Evolutionary conservation across 2,329 filamentous ascomycete species (phyloP).

Genomic region (Aspergillus texensis): DNA sequence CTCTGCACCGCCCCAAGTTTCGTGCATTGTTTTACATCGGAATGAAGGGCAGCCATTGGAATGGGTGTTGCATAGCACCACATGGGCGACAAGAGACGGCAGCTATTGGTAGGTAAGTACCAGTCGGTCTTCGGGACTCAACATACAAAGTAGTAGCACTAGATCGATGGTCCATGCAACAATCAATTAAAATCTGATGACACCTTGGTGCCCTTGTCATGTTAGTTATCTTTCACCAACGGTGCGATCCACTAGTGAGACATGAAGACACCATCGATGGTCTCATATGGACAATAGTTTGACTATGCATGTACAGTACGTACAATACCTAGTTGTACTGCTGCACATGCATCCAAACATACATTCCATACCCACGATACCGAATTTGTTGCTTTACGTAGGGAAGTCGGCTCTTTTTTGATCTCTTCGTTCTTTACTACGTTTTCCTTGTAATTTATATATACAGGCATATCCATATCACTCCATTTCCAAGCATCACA

Average conservation of each 20-base stretch:
- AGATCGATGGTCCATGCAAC: neutral
- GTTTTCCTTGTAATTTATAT: no score
- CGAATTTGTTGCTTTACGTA: neutral
- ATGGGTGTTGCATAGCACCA: neutral
- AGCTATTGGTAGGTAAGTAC: neutral
- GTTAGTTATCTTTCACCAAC: neutral
- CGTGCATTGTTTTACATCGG: neutral
- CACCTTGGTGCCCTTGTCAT: neutral
- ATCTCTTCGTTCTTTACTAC: neutral
- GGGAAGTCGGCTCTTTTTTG: neutral
- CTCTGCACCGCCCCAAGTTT: neutral
- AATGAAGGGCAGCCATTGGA: neutral
- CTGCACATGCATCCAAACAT: neutral
- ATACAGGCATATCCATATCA: neutral
- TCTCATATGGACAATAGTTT: neutral
- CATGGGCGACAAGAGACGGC: neutral
- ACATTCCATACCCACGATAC: neutral
- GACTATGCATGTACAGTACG: neutral
- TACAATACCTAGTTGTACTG: neutral
- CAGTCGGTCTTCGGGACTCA: neutral
- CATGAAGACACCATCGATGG: slow-evolving; percentile 4
- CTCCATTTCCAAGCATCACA: neutral
- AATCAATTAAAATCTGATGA: neutral
- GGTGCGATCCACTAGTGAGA: neutral
- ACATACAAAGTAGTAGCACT: neutral